These are phyloP conservation scores for Ophiosphaerella herpotricha DNA, from an alignment of 2,329 filamentous ascomycete species.

Conservation along the genomic window DNA sequence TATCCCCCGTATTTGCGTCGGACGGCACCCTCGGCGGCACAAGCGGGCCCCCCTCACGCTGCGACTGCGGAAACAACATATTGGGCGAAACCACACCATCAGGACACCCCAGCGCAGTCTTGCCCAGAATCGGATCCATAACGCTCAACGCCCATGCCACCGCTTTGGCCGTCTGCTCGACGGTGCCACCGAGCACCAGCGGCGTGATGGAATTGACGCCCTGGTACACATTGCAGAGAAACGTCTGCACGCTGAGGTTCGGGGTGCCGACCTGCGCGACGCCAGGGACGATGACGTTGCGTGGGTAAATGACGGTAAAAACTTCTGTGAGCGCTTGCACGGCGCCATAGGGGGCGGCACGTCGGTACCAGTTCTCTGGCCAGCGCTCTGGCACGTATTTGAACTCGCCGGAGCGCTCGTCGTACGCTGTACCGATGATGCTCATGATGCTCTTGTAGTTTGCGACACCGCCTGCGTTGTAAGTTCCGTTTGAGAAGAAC, in stretches of 20 bases:
- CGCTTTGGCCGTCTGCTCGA: conserved; percentile 21
- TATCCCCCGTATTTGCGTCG: conserved; percentile 37
- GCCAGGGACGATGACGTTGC: conserved; percentile 36
- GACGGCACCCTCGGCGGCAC: conserved; percentile 27
- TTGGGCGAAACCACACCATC: conserved; percentile 29
- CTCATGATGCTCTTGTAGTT: conserved; percentile 45
- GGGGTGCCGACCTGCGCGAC: conserved; percentile 36
- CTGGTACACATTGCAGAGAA: conserved; percentile 44
- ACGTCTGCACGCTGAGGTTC: conserved; percentile 35
- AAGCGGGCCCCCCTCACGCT: conserved; percentile 33
- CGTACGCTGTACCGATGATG: conserved; percentile 55
- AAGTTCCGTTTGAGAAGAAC: conserved; percentile 45
- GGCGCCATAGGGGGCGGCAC: conserved; percentile 53
- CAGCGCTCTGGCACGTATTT: conserved; percentile 57
- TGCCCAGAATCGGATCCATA: conserved; percentile 32
- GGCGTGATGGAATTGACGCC: conserved; percentile 45
- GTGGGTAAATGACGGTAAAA: conserved; percentile 40
- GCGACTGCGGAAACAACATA: conserved; percentile 35
- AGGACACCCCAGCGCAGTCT: conserved; percentile 42
- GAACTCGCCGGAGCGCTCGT: conserved; percentile 50
- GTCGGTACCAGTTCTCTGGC: conserved; percentile 59
- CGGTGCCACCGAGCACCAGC: conserved; percentile 31
- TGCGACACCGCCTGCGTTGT: conserved; percentile 41
- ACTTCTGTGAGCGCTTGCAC: conserved; percentile 42
- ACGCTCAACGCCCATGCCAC: conserved; percentile 38